Evolutionary conservation across 192 early-diverging fungal genomes (phyloP), one percentile per base, ranked within the genome.

Genomic region (Funneliformis mosseae): DNA sequence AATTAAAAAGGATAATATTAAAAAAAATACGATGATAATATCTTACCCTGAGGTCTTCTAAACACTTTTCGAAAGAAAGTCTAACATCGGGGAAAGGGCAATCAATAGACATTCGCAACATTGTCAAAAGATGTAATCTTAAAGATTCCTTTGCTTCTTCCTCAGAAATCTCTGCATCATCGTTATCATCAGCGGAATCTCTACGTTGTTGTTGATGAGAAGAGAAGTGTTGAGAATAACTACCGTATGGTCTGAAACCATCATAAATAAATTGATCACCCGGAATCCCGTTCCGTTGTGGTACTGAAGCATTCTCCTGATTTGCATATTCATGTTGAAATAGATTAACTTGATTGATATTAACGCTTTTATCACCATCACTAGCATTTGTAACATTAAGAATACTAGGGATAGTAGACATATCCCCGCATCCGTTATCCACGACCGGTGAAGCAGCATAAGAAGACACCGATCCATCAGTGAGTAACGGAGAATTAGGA

Each of bases 21-120:
- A 59, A 10, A 21, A 21, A 59, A 59, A 18, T 59, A 59, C 4
- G 21, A 59, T 18, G 21, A 62, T 62, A 14, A 25, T 14, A 55
- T 55, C 63, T 64, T 28, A 64, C 63, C 63, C 23, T 64, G 12
- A 64, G 27, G 23, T 10, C 8, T 8, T 27, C 27, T 64, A 64
- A 28, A 64, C 11, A 64, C 27, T 27, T 25, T 1, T 64, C 10
- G 27, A 64, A 64, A 23, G 6, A 12, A 27, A 8, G 1, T 12
- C 63, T 23, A 64, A 64, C n/a, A 12, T 64, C 63, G 27, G 63
- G 3, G 27, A 64, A 25, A 28, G 63, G 63, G 3, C 63, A 64
- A 64, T 64, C 63, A 25, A 64, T 64, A 28, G 63, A 64, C 63
- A 64, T 28, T 6, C 63, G 63, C 8, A 64, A 64, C 63, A 64